phyloP scores from a whole-genome alignment of 1,284 basidiomycete genomes.

The Stygiomarasmius scandens region DNA sequence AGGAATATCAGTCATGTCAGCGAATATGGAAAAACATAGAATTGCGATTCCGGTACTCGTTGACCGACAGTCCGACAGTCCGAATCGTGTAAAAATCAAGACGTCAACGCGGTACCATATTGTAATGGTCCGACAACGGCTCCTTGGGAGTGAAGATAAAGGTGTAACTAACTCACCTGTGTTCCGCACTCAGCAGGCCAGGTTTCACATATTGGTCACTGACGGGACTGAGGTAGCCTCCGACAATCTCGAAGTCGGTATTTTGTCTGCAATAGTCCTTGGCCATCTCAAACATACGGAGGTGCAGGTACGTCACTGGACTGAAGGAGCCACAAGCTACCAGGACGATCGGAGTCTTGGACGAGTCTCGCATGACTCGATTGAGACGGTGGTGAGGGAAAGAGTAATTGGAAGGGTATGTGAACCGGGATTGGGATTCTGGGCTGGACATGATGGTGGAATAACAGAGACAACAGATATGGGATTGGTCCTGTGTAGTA shows the following conservation, averaged over 20 bases:
- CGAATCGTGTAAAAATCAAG: not conserved
- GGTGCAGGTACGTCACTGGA: constrained; percentile 80
- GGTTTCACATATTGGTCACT: constrained; percentile 93
- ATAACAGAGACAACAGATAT: not conserved
- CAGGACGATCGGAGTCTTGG: constrained; percentile 73
- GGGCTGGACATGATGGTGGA: not conserved
- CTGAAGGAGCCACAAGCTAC: constrained; percentile 84
- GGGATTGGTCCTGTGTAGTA: not conserved
- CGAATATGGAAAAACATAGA: not conserved
- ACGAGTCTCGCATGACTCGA: constrained; percentile 58
- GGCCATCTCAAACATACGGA: constrained; percentile 98
- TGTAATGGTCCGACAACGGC: not conserved
- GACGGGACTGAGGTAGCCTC: constrained; percentile 93
- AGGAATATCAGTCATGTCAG: constrained; percentile 8
- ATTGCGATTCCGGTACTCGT: not conserved
- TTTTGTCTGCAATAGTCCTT: constrained; percentile 93
- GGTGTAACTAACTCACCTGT: constrained; percentile 59
- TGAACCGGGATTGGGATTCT: constrained; percentile 32
- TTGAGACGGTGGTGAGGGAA: constrained; percentile 69
- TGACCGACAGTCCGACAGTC: not conserved
- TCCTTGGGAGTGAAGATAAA: not conserved
- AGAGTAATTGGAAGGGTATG: constrained; percentile 63
- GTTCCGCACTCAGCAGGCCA: constrained; percentile 78
- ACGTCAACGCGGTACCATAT: not conserved
- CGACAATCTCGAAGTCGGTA: constrained; percentile 91